Conservation (phyloP, 2,329 filamentous ascomycete genomes). For the Fusarium pseudoanthophilum region DNA sequence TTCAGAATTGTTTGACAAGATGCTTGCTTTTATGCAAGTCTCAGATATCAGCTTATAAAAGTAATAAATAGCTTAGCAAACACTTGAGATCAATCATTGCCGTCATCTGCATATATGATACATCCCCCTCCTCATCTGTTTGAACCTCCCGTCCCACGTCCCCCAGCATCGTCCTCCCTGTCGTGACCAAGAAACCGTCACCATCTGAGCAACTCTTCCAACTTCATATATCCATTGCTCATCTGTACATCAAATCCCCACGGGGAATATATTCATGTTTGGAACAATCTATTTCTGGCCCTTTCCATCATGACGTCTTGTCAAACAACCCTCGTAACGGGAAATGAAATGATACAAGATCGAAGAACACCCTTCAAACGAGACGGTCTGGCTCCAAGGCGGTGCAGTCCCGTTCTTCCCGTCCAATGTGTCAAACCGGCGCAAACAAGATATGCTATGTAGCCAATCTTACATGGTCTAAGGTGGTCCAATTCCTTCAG, state of each 20-base stretch:
- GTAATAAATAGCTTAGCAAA: not conserved
- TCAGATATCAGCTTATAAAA: not conserved
- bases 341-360: slow-evolving; percentile 4
- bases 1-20: not conserved
- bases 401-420: slow-evolving; percentile 27
- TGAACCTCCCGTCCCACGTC: slow-evolving; percentile 40
- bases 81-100: not conserved
- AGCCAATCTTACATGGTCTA: slow-evolving; percentile 14
- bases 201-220: not conserved
- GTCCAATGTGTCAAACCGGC: slow-evolving; percentile 25
- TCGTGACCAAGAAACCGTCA: slow-evolving; percentile 32
- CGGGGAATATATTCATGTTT: slow-evolving; percentile 27
- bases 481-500: not conserved
- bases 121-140: slow-evolving; percentile 28
- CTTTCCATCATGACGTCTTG: slow-evolving; percentile 16
- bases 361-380: slow-evolving; percentile 8
- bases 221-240: not conserved
- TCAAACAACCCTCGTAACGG: slow-evolving; percentile 12
- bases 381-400: slow-evolving; percentile 8
- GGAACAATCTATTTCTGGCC: slow-evolving; percentile 37
- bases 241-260: not conserved
- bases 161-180: slow-evolving; percentile 31
- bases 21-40: not conserved
- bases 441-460: slow-evolving; percentile 12
- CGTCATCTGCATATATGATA: not conserved